Evolutionary conservation across 2,329 filamentous ascomycete species (phyloP).

Genomic region (Xylariaceae sp.): DNA sequence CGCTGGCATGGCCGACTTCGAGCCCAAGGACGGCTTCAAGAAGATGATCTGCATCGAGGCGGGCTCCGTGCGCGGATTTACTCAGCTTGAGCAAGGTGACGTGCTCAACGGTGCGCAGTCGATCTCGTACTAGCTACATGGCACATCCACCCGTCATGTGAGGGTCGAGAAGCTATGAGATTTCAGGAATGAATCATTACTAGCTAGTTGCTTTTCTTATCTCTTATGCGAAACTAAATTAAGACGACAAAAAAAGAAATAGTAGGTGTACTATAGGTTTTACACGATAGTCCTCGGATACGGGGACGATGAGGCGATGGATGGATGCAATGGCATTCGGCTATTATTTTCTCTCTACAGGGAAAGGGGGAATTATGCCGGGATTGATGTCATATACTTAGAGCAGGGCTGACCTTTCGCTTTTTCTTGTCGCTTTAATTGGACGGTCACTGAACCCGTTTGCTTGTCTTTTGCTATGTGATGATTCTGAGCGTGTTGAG

Average conservation of each 20-base stretch:
- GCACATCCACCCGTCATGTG: neutral
- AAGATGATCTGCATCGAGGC: constrained; percentile 94
- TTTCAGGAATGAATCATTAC: neutral
- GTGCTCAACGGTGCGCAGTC: constrained; percentile 59
- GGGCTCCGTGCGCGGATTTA: constrained; percentile 75
- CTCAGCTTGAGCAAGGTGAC: constrained; percentile 75
- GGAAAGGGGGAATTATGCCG: no score
- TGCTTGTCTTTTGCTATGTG: no score
- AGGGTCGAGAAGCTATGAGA: constrained; percentile 11
- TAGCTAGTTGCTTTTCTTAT: neutral
- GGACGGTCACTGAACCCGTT: no score
- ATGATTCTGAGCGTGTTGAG: no score
- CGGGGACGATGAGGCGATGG: neutral
- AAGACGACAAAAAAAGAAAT: neutral
- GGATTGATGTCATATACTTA: no score
- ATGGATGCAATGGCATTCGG: neutral
- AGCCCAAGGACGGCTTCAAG: constrained; percentile 82
- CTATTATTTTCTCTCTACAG: neutral
- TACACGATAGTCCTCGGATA: neutral
- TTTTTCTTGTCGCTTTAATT: no score
- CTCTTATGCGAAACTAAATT: neutral
- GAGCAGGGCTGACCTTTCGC: no score
- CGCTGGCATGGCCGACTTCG: constrained; percentile 76
- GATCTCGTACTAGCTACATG: constrained; percentile 35
- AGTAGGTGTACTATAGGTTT: neutral